A percentile compares a stretch with the other conserved stretches of the same genome.
These are phyloP conservation scores for Aspergillus ochraceus DNA, from an alignment of 2,329 filamentous ascomycete genomes.

Conservation along the genomic window DNA sequence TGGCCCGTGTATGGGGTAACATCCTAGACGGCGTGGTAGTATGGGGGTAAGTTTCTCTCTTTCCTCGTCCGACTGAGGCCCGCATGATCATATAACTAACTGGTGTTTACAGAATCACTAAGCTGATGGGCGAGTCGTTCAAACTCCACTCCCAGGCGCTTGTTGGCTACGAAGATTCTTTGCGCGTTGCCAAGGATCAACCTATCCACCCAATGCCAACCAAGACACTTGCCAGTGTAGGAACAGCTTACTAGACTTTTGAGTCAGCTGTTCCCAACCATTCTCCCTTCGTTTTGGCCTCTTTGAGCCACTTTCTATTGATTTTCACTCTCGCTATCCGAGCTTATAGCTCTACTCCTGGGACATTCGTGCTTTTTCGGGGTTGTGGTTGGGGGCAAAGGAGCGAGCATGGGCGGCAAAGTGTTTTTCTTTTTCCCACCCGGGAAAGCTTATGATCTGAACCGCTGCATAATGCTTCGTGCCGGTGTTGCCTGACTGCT, in stretches of 20 bases:
- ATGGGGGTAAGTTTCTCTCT: slow-evolving; percentile 79
- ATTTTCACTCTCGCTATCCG: slow-evolving; percentile 33
- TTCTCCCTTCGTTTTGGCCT: slow-evolving; percentile 13
- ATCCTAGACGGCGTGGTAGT: slow-evolving; percentile 99
- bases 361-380: slow-evolving; percentile 38
- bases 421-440: slow-evolving; percentile 28
- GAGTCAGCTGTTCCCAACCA: not conserved
- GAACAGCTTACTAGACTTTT: slow-evolving; percentile 40
- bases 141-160: slow-evolving; percentile 94
- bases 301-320: slow-evolving; percentile 13
- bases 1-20: slow-evolving; percentile 92
- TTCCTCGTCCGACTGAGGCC: not conserved
- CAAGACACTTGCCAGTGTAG: slow-evolving; percentile 45
- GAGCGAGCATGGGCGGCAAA: slow-evolving; percentile 37
- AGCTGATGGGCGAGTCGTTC: slow-evolving; percentile 97
- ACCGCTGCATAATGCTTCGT: slow-evolving; percentile 33
- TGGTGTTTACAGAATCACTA: slow-evolving; percentile 48
- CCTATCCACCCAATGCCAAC: slow-evolving; percentile 44
- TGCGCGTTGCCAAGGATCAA: slow-evolving; percentile 41
- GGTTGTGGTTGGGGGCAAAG: slow-evolving; percentile 35
- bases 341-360: slow-evolving; percentile 37
- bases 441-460: slow-evolving; percentile 30
- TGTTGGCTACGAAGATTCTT: slow-evolving; percentile 80
- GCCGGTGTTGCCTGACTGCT: slow-evolving; percentile 32
- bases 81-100: slow-evolving; percentile 44